phyloP scores from a whole-genome alignment of 2,329 filamentous ascomycete species.

The Allantophomopsis cytisporea region DNA sequence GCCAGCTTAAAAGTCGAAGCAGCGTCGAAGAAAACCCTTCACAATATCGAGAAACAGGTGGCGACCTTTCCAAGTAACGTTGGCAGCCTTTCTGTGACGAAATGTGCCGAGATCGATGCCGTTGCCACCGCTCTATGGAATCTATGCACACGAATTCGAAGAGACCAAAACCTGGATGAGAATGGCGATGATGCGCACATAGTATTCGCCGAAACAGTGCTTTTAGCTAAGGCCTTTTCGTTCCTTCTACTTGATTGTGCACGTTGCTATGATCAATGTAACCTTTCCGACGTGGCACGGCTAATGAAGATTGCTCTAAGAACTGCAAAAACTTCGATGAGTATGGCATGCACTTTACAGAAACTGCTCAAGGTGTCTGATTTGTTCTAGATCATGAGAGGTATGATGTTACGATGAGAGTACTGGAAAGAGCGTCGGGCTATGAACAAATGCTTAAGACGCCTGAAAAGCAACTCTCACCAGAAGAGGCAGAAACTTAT shows the following conservation, averaged over 20 bases:
- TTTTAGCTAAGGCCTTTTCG: conserved; percentile 37
- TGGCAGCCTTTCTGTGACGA: conserved; percentile 15
- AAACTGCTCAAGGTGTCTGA: conserved; percentile 21
- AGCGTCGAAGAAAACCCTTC: conserved; percentile 15
- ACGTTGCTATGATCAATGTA: background rate
- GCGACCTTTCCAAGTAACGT: conserved; percentile 18
- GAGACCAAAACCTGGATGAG: conserved; percentile 16
- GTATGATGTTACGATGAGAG: conserved; percentile 39
- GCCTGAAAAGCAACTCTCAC: conserved; percentile 10
- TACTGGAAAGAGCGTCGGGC: conserved; percentile 49
- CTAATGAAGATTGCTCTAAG: conserved; percentile 56
- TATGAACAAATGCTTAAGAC: conserved; percentile 31
- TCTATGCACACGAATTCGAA: conserved; percentile 37
- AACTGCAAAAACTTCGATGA: conserved; percentile 47
- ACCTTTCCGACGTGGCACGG: conserved; percentile 30
- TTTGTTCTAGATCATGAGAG: no score
- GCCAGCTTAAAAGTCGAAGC: conserved; percentile 6
- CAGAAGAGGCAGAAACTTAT: conserved; percentile 15
- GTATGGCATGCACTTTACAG: conserved; percentile 22
- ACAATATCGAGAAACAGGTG: conserved; percentile 27
- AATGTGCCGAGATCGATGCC: conserved; percentile 35
- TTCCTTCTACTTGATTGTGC: conserved; percentile 54
- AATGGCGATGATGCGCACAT: conserved; percentile 8
- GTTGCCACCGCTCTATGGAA: conserved; percentile 54
- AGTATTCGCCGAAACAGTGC: conserved; percentile 9